Percentiles rank a stretch among this genome's conserved stretches.
These are phyloP conservation scores for Boechera retrofracta DNA, from an alignment of 345 rosid species.

Conservation along the genomic window DNA sequence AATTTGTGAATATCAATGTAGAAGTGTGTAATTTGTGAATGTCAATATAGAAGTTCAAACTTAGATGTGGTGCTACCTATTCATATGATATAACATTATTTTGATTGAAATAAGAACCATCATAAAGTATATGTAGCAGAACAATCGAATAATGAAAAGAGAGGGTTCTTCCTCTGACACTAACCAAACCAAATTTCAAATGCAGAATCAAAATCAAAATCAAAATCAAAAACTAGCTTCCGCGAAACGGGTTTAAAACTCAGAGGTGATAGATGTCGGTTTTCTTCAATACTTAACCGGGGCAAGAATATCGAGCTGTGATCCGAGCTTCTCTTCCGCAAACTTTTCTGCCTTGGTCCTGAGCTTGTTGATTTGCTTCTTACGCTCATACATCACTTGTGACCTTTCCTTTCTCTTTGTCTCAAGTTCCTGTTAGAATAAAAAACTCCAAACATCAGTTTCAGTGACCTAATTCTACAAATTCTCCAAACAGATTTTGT, in stretches of 20 bases:
- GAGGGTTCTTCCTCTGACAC: not conserved
- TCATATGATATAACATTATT: not conserved
- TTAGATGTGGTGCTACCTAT: not conserved
- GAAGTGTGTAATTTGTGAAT: conserved; percentile 15
- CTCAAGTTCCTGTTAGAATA: conserved; percentile 63
- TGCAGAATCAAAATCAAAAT: conserved; percentile 11
- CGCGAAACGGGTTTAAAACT: not conserved
- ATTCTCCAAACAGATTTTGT: not conserved
- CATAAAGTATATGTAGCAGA: not conserved
- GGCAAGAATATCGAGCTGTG: conserved; percentile 57
- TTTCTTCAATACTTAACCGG: conserved; percentile 55
- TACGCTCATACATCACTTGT: conserved; percentile 61
- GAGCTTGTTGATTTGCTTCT: conserved; percentile 67
- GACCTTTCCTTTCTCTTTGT: conserved; percentile 73
- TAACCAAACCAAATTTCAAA: conserved; percentile 5
- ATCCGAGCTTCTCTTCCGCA: conserved; percentile 70
- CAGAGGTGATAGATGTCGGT: not conserved
- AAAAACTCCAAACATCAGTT: not conserved
- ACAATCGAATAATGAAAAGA: not conserved
- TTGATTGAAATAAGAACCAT: not conserved
- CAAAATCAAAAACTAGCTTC: conserved; percentile 1
- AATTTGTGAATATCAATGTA: no score
- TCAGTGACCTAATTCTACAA: not conserved
- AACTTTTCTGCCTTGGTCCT: conserved; percentile 66
- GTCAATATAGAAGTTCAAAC: conserved; percentile 2